Evolutionary conservation across 2,329 filamentous ascomycete genomes (phyloP).

Genomic region (Diaporthe destruens): DNA sequence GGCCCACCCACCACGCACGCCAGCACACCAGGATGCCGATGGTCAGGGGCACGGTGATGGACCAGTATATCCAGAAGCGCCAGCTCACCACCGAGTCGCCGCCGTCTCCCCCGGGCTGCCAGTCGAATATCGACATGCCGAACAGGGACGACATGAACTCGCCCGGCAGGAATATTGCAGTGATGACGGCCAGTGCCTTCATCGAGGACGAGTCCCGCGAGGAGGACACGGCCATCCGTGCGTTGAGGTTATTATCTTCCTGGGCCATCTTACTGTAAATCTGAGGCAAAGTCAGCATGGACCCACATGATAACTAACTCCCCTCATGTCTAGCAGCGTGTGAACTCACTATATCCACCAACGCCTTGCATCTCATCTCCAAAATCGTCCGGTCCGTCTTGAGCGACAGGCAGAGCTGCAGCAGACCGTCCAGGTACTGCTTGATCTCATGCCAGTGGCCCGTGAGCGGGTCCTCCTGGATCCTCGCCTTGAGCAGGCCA

Average conservation of each 20-base stretch:
- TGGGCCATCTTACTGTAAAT: conserved; percentile 64
- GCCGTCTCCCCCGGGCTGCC: conserved; percentile 50
- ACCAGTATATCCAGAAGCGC: conserved; percentile 62
- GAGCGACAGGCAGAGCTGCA: conserved; percentile 58
- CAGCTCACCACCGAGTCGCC: conserved; percentile 53
- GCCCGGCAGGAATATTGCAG: conserved; percentile 61
- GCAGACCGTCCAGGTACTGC: conserved; percentile 59
- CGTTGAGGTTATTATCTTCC: conserved; percentile 61
- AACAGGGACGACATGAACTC: conserved; percentile 61
- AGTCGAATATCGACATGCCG: conserved; percentile 62
- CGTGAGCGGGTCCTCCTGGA: conserved; percentile 47
- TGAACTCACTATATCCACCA: conserved; percentile 59
- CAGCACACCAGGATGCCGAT: conserved; percentile 56
- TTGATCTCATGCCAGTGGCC: conserved; percentile 61
- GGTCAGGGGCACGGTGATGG: conserved; percentile 58
- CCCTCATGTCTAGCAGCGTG: too few relatives aligned
- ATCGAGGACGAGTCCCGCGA: conserved; percentile 60
- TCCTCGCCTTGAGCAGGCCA: conserved; percentile 40
- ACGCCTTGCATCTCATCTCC: conserved; percentile 59
- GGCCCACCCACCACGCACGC: conserved; percentile 62
- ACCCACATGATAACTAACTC: not conserved
- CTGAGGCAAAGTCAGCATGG: conserved; percentile 44
- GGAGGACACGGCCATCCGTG: conserved; percentile 56
- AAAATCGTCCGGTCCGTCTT: conserved; percentile 61
- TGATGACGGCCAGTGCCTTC: conserved; percentile 62